Evolutionary conservation across 805 yeast species (phyloP).

Genomic region (Suhomyces faveliae): DNA sequence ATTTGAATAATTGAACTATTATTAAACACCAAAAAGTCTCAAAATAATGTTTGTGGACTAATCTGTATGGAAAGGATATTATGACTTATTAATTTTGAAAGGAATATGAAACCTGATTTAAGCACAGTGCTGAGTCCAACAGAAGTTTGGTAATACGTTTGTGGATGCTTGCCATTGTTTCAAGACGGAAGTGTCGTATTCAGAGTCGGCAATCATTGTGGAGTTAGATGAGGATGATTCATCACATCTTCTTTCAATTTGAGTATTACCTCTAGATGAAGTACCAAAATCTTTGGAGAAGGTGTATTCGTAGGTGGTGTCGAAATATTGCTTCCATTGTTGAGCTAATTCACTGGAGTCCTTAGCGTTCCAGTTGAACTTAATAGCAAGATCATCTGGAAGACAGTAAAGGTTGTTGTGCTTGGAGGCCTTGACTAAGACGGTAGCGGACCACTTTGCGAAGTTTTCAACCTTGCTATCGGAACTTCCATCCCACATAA

Average conservation of each 20-base stretch:
- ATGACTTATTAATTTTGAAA: background rate
- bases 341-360: constrained; percentile 12
- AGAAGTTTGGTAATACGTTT: constrained; percentile 18
- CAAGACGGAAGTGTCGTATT: constrained; percentile 5
- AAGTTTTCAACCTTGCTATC: constrained; percentile 10
- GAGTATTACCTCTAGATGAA: background rate
- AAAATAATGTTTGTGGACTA: background rate
- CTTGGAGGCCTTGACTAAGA: constrained; percentile 15
- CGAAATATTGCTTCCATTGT: constrained; percentile 17
- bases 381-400: constrained; percentile 17
- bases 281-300: constrained; percentile 12
- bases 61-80: constrained; percentile 1
- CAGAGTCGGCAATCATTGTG: constrained; percentile 9
- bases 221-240: constrained; percentile 6
- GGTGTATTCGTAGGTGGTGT: constrained; percentile 15
- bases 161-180: constrained; percentile 8
- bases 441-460: constrained; percentile 17
- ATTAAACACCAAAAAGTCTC: background rate
- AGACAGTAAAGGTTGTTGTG: constrained; percentile 15
- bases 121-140: constrained; percentile 13
- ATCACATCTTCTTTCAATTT: constrained; percentile 8
- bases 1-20: background rate
- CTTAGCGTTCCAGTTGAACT: constrained; percentile 12
- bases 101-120: background rate
- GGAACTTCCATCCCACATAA: constrained; percentile 10